Percentiles rank a stretch among this genome's conserved stretches.
These are phyloP conservation scores for Penicillium manginii DNA, from an alignment of 495 filamentous ascomycete genomes.

Conservation along the genomic window DNA sequence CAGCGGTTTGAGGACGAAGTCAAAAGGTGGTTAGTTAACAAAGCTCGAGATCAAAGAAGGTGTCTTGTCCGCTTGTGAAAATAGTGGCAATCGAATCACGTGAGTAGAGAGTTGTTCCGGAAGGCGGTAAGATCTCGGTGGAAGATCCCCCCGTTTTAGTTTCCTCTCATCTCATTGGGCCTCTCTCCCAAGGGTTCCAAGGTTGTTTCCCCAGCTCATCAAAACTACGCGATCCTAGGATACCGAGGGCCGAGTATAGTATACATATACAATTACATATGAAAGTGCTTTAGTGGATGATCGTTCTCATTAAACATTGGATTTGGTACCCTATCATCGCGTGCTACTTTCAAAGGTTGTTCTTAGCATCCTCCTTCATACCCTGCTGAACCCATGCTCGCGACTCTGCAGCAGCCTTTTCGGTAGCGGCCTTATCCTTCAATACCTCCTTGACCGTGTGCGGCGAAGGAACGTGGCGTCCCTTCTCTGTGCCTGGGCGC, in stretches of 20 bases:
- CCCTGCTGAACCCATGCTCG: constrained; percentile 65
- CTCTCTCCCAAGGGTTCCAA: no score
- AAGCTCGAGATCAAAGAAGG: constrained; percentile 7
- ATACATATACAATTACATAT: no score
- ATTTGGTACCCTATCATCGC: no score
- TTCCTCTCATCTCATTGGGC: not conserved
- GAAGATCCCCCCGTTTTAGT: not conserved
- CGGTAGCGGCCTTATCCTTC: constrained; percentile 56
- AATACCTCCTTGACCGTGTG: constrained; percentile 66
- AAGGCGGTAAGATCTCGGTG: not conserved
- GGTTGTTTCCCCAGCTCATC: no score
- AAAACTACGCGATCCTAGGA: no score
- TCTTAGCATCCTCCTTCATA: constrained; percentile 63
- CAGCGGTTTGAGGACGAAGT: constrained; percentile 16
- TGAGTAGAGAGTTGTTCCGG: not conserved
- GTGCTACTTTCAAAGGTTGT: constrained; percentile 22
- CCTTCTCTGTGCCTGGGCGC: constrained; percentile 74
- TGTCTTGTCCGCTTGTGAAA: constrained; percentile 2
- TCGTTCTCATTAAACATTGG: not conserved
- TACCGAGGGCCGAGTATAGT: no score
- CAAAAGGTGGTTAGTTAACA: constrained; percentile 17
- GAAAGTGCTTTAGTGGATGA: not conserved
- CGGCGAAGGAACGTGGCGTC: constrained; percentile 71
- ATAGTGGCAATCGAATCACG: constrained; percentile 18
- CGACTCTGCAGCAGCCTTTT: constrained; percentile 52